phyloP scores from a whole-genome alignment of 139 green algal genomes.

The Micromonas pusilla region DNA sequence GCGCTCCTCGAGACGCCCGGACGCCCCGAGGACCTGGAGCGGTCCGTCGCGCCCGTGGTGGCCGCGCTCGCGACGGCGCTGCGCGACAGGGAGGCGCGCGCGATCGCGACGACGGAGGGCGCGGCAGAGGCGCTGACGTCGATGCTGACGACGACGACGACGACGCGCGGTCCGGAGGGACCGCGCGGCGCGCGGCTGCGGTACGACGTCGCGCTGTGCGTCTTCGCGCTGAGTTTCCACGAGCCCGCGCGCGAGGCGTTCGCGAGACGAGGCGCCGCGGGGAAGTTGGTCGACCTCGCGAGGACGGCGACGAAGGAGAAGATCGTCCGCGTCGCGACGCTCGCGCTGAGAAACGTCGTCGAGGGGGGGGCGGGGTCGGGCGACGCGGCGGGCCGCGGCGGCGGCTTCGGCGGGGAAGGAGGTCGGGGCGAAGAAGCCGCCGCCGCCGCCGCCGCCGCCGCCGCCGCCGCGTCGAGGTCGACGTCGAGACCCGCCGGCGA shows the following conservation, averaged over 20 bases:
- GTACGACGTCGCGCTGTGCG: constrained; percentile 84
- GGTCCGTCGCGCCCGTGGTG: too few relatives aligned
- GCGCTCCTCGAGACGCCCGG: too few relatives aligned
- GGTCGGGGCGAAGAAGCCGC: not conserved
- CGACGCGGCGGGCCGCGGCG: constrained; percentile 41
- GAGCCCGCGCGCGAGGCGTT: constrained; percentile 47
- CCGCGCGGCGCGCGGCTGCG: constrained; percentile 73
- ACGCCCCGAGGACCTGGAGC: too few relatives aligned
- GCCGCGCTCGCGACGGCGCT: too few relatives aligned
- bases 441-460: not conserved
- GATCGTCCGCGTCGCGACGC: constrained; percentile 77
- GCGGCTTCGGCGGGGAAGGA: not conserved
- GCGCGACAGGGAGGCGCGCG: too few relatives aligned
- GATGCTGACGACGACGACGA: not conserved
- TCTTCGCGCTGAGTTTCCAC: constrained; percentile 87
- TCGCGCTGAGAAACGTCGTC: constrained; percentile 78
- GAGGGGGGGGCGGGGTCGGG: constrained; percentile 7
- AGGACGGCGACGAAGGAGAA: constrained; percentile 81
- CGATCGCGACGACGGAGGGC: not conserved
- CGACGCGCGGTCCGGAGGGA: not conserved
- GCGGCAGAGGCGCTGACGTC: not conserved
- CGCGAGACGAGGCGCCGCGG: constrained; percentile 43
- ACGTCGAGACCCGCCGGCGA: not conserved
- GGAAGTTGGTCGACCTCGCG: constrained; percentile 78
- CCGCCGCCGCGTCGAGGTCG: not conserved